Conservation (phyloP, 169 alveolate species). For the Plasmodium relictum region DNA sequence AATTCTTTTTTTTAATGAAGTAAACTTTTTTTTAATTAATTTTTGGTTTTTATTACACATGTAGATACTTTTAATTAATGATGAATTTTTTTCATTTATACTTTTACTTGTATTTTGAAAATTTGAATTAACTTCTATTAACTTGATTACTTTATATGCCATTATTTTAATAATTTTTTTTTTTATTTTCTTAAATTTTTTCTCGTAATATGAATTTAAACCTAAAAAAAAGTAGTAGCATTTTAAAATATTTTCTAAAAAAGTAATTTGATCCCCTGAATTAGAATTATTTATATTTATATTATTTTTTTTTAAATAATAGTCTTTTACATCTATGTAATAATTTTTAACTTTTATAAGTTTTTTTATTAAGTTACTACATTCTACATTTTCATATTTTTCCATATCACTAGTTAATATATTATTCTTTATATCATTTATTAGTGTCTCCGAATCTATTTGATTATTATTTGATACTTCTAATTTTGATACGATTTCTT, state of each 20-base stretch:
- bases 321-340: slow-evolving; percentile 64
- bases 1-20: slow-evolving; percentile 21
- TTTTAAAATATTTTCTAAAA: slow-evolving; percentile 26
- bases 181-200: slow-evolving; percentile 61
- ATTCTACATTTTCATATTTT: slow-evolving; percentile 26
- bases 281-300: slow-evolving; percentile 17
- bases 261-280: slow-evolving; percentile 5
- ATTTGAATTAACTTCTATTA: slow-evolving; percentile 13
- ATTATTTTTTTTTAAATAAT: slow-evolving; percentile 55
- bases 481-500: background rate
- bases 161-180: slow-evolving; percentile 19
- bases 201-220: slow-evolving; percentile 55
- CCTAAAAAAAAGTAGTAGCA: slow-evolving; percentile 47
- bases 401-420: slow-evolving; percentile 11
- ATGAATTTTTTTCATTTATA: slow-evolving; percentile 23
- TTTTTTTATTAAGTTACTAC: slow-evolving; percentile 41
- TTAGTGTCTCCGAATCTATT: slow-evolving; percentile 20
- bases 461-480: background rate
- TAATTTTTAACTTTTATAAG: slow-evolving; percentile 70
- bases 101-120: slow-evolving; percentile 38
- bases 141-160: slow-evolving; percentile 30
- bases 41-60: slow-evolving; percentile 43
- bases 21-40: slow-evolving; percentile 39
- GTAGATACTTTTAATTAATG: slow-evolving; percentile 13
- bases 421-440: slow-evolving; percentile 18